Conservation (phyloP, 768 basidiomycete genomes). For the Pluteus cervinus region DNA sequence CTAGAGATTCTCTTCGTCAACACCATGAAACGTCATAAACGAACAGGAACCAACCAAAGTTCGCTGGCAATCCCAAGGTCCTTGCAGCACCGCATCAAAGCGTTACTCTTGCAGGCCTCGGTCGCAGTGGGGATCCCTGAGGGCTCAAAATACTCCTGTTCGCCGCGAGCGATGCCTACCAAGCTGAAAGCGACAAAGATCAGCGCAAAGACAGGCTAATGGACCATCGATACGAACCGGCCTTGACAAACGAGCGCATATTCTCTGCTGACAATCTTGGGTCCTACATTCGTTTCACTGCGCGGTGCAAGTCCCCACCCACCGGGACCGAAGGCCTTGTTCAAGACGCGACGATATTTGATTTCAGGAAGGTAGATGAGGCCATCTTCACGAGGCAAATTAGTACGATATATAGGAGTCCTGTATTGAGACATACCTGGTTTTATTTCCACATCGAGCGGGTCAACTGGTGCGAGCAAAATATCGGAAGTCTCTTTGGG, state of each 20-base stretch:
- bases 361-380: slow-evolving; percentile 95
- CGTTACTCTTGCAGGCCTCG: slow-evolving; percentile 94
- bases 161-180: slow-evolving; percentile 87
- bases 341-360: slow-evolving; percentile 88
- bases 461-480: slow-evolving; percentile 68
- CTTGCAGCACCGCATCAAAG: slow-evolving; percentile 96
- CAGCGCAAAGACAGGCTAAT: background rate
- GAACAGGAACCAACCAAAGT: slow-evolving; percentile 60
- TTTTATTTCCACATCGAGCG: slow-evolving; percentile 86
- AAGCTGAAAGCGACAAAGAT: slow-evolving; percentile 40
- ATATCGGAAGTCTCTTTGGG: slow-evolving; percentile 65
- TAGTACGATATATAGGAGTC: background rate
- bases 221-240: slow-evolving; percentile 42
- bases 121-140: slow-evolving; percentile 88
- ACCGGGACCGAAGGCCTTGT: slow-evolving; percentile 93
- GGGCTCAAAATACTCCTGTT: slow-evolving; percentile 95
- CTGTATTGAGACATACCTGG: slow-evolving; percentile 56
- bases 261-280: slow-evolving; percentile 85
- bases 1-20: slow-evolving; percentile 27
- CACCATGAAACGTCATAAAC: background rate
- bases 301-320: slow-evolving; percentile 96
- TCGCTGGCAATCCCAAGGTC: slow-evolving; percentile 95
- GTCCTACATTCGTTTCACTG: slow-evolving; percentile 84
- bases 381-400: slow-evolving; percentile 53
- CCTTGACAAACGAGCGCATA: slow-evolving; percentile 94